Base-by-base conservation (phyloP, 306 rosid genomes). In the Pyrus communis region DNA sequence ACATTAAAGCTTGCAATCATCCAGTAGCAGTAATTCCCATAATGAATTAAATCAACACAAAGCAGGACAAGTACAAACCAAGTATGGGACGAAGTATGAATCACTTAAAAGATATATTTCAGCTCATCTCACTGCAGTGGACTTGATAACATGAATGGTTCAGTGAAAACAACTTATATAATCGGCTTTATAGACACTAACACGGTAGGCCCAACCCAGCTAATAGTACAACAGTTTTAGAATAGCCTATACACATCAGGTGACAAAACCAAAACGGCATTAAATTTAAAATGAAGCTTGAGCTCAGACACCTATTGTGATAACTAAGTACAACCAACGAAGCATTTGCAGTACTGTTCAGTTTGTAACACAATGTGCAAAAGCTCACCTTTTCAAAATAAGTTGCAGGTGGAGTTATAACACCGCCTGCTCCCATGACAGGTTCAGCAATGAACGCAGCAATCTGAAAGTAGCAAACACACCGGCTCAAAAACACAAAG, bases 401-500 rank as follows among this genome's bases (percentile, higher is more conserved):
- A 77, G 96, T 83, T 77, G 91, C 76, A 59, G 98, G 97, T 28
- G 97, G 97, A 87, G 63, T 86, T 51, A 95, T 88, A 71, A 95
- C 97, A 84, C 99, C 99, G 40, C 97, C 98, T 63, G 97, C 97
- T 49, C 99, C 99, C 89, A 95, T 91, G 74, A 92, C 91, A 69
- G 99, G 99, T 80, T 95, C 99, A 9, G 98, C 99, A 27, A 95
- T 95, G 80, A 95, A 95, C 38, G 99, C 99, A 63, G 99, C 98
- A 82, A 95, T 92, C 99, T 95, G 85, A 77, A 78, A 71, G n/a
- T 11, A 70, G 54, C 30, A 80, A 23, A 49, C 4, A 61, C n/a
- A 59, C 9, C 52, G 17, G 67, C 77, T 78, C 71, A 76, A 30
- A 49, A 40, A 22, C 33, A 77, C 30, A 46, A 73, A 69, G n/a